These are phyloP conservation scores for Alloteropsis semialata DNA, from an alignment of 176 grass and related monocot species.

Conservation along the genomic window DNA sequence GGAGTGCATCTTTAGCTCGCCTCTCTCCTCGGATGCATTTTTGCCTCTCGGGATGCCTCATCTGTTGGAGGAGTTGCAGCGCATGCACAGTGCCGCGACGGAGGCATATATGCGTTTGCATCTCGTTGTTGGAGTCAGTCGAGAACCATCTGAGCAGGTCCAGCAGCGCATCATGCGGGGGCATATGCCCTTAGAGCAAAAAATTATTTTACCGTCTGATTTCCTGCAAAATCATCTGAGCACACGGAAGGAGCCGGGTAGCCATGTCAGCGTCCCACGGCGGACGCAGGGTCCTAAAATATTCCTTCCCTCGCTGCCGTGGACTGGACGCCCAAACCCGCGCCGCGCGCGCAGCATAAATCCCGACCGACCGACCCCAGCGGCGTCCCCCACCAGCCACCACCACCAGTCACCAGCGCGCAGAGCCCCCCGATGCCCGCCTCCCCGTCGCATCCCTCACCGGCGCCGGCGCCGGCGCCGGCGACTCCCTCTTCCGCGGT, in stretches of 20 bases:
- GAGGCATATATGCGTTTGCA: too few relatives aligned
- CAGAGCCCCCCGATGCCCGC: conserved; percentile 16
- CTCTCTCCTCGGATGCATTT: too few relatives aligned
- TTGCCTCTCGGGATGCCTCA: too few relatives aligned
- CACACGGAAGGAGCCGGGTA: background rate
- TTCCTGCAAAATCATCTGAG: background rate
- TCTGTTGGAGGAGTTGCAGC: too few relatives aligned
- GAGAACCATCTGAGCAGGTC: too few relatives aligned
- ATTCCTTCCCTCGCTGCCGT: background rate
- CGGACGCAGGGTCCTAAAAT: background rate
- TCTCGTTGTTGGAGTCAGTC: too few relatives aligned
- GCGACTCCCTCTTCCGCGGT: background rate
- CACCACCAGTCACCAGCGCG: background rate
- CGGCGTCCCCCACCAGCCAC: background rate
- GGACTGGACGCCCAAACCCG: background rate
- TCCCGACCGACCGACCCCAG: background rate
- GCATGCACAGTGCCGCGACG: too few relatives aligned
- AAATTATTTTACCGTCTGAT: too few relatives aligned
- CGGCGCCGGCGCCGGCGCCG: background rate
- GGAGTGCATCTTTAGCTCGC: too few relatives aligned
- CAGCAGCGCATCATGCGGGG: too few relatives aligned
- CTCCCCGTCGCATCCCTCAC: conserved; percentile 16
- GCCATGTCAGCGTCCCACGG: background rate
- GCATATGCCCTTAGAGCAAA: too few relatives aligned
- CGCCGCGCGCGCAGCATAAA: conserved; percentile 28